Evolutionary conservation across 2,329 filamentous ascomycete species (phyloP).

Genomic region (Microdochium paspali): DNA sequence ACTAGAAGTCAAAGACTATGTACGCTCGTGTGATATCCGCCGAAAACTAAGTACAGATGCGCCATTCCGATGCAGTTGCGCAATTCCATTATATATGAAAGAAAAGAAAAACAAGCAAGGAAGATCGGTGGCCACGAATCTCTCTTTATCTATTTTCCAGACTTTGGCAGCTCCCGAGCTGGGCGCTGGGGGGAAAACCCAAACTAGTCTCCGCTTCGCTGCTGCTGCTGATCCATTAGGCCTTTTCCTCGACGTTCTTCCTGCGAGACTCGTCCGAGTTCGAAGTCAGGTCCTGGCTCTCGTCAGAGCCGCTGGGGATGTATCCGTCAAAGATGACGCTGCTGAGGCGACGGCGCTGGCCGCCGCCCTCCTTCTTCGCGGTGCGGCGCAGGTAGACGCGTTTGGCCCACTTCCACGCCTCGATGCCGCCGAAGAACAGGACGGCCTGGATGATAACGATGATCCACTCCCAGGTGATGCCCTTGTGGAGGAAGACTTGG

Average conservation of each 20-base stretch:
- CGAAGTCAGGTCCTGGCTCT: neutral
- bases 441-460: neutral
- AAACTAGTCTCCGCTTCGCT: neutral
- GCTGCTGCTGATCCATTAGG: no score
- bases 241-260: neutral
- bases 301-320: slow-evolving; percentile 3
- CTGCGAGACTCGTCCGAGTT: neutral
- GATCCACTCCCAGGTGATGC: neutral
- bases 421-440: neutral
- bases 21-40: no score
- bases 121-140: no score
- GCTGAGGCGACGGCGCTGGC: neutral
- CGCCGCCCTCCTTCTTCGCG: slow-evolving; percentile 1
- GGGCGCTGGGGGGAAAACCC: no score
- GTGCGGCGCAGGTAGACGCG: neutral
- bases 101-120: no score
- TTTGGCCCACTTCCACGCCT: neutral
- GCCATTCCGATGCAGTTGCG: no score
- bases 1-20: no score
- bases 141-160: no score
- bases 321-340: slow-evolving; percentile 1
- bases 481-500: neutral
- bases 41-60: no score
- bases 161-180: no score
- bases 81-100: no score